phyloP scores from a whole-genome alignment of 1,284 basidiomycete genomes.

The Papiliotrema nemorosa region DNA sequence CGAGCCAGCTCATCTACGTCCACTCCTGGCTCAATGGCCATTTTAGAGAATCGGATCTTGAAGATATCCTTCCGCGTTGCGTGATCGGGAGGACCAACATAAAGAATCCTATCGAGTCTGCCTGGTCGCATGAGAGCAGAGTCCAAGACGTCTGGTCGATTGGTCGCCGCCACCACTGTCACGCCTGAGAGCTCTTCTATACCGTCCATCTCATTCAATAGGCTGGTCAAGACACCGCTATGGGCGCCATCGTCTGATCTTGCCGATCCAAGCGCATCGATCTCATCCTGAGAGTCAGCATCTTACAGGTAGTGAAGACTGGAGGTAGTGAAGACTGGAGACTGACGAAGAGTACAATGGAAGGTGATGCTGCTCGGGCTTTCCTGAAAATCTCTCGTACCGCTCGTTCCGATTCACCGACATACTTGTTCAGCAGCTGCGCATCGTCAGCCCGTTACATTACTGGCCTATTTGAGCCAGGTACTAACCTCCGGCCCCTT shows the following conservation, averaged over 20 bases:
- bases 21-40: conserved; percentile 72
- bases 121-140: conserved; percentile 92
- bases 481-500: conserved; percentile 85
- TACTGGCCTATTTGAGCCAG: background rate
- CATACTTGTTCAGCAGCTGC: conserved; percentile 91
- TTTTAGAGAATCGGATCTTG: conserved; percentile 67
- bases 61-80: conserved; percentile 79
- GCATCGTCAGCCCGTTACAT: background rate
- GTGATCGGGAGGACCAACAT: conserved; percentile 86
- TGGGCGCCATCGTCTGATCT: conserved; percentile 64
- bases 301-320: background rate
- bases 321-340: no score
- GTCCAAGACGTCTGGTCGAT: conserved; percentile 90
- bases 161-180: conserved; percentile 92
- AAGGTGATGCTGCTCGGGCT: conserved; percentile 87
- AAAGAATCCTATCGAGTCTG: conserved; percentile 89
- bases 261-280: conserved; percentile 85
- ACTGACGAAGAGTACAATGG: conserved; percentile 91
- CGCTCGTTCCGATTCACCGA: conserved; percentile 93
- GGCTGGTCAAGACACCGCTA: conserved; percentile 81
- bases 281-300: conserved; percentile 71
- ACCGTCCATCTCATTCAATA: conserved; percentile 98
- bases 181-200: conserved; percentile 90
- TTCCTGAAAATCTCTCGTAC: conserved; percentile 94
- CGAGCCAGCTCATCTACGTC: conserved; percentile 67